Evolutionary conservation across 768 basidiomycete species (phyloP), one percentile per base, ranked within the genome.

Genomic region (Leucocoprinus birnbaumii): DNA sequence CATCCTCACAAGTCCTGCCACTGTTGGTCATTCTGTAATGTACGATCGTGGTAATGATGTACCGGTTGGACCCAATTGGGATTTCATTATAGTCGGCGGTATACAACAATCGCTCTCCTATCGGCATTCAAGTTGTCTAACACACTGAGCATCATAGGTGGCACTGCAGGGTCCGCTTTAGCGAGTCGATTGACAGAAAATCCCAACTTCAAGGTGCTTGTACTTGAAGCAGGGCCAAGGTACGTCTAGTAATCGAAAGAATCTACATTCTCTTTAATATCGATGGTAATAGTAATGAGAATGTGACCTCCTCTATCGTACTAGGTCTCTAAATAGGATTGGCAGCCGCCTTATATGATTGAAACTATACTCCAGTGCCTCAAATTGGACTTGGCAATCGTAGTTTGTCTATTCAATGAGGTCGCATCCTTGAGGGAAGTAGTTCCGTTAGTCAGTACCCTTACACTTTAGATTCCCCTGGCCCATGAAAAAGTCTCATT

Each of bases 301-400:
- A 22, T 62, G 59, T 9, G 49, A 48, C 55, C 11, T 41, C 41
- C 38, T 58, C 59, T 6, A 56, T 49, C 8, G 55, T 63, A 9
- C 65, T 65, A 31, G 16, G 58, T 24, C 40, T 48, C 11, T 3
- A 48, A 48, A 1, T 8, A 6, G 19, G 14, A 9, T 34, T 38
- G 6, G 44, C 34, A 2, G 11, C 9, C 10, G 31, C 54, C 21
- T 38, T 19, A 7, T 43, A 42, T 11, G 54, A 68, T 52, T 72
- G 71, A 69, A 71, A 69, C 42, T 69, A 61, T 46, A 69, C 68
- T 10, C 66, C 67, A 0, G 57, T 53, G 6, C 66, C 68, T 3
- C 69, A 71, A 46, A 24, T 24, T 1, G 63, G 61, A 6, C 56
- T 71, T 0, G 59, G 61, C 53, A 61, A 60, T 40, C 65, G 66